Base-by-base conservation (phyloP, 352 stramenopile genomes). In the Phytopythium chamaehyphon region DNA sequence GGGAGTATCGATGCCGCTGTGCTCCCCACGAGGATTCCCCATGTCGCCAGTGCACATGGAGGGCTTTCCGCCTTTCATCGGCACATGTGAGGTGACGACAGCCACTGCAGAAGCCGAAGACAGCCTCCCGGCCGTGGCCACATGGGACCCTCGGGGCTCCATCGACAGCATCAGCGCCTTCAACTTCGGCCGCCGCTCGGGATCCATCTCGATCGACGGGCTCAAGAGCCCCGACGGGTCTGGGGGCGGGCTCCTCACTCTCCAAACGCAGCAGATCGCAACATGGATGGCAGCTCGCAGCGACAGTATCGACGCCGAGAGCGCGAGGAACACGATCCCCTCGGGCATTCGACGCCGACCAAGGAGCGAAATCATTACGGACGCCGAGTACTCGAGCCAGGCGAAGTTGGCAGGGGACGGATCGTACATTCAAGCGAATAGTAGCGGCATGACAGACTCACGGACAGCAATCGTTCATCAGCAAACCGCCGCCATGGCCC, bases 81-180 rank as follows among this genome's bases (percentile, higher is more conserved):
- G 55, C 12, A 62, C 52, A 21, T 40, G 67, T 22, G 71, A 76
- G 47, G 54, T 65, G 7, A 53, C 63, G 10, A 55, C 76, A 47
- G 45, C 78, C 31, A 55, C 77, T n/a, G 77, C 76, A 37, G 62
- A 71, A 15, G 68, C 66, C 31, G 66, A 74, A 45, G 68, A 60
- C 2, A 39, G 14, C 23, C 28, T 31, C 23, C 46, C 15, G 40
- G 48, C 22, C 46, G 43, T 23, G 64, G 63, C 60, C 42, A 43
- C 22, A 55, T 63, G 14, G 47, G 54, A 22, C 5, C 55, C 6
- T 35, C 51, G 39, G 10, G 11, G 21, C 47, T 42, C 28, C 12
- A 33, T 38, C 14, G 43, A 38, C 33, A 42, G 23, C 59, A 55
- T 3, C 18, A 35, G 11, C 59, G 60, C 56, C 52, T 61, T 38